phyloP scores from a whole-genome alignment of 139 green algal species.

The Micractinium conductrix region DNA sequence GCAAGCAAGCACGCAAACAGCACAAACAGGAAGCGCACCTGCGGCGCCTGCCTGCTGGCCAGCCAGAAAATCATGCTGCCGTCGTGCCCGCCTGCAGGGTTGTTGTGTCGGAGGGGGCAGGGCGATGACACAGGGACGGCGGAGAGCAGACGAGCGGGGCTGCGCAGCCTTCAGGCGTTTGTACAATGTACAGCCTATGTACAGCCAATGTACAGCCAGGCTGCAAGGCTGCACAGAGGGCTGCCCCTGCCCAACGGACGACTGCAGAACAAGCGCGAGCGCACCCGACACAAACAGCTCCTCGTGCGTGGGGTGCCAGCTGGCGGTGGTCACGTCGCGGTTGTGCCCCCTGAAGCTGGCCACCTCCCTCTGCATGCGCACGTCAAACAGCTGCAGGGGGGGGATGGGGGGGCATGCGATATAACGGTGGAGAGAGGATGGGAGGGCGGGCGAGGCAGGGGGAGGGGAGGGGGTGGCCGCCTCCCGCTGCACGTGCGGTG shows the following conservation, averaged over 20 bases:
- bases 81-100: background rate
- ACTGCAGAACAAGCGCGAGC: too few relatives aligned
- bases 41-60: conserved; percentile 56
- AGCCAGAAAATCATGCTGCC: conserved; percentile 78
- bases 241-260: too few relatives aligned
- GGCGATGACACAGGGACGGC: too few relatives aligned
- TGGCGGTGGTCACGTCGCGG: conserved; percentile 75
- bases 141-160: too few relatives aligned
- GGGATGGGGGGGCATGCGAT: background rate
- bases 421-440: background rate
- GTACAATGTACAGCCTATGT: too few relatives aligned
- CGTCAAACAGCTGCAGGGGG: conserved; percentile 66
- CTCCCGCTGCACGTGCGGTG: conserved; percentile 66
- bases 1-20: too few relatives aligned
- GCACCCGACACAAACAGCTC: conserved; percentile 81
- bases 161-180: too few relatives aligned
- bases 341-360: conserved; percentile 77
- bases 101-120: too few relatives aligned
- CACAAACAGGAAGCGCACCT: too few relatives aligned
- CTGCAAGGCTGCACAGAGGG: too few relatives aligned
- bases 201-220: too few relatives aligned
- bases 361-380: conserved; percentile 76
- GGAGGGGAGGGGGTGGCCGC: conserved; percentile 42
- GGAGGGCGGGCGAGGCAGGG: background rate
- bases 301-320: conserved; percentile 93